Conservation (phyloP, 805 yeast genomes). For the Myxozyma sirexii region DNA sequence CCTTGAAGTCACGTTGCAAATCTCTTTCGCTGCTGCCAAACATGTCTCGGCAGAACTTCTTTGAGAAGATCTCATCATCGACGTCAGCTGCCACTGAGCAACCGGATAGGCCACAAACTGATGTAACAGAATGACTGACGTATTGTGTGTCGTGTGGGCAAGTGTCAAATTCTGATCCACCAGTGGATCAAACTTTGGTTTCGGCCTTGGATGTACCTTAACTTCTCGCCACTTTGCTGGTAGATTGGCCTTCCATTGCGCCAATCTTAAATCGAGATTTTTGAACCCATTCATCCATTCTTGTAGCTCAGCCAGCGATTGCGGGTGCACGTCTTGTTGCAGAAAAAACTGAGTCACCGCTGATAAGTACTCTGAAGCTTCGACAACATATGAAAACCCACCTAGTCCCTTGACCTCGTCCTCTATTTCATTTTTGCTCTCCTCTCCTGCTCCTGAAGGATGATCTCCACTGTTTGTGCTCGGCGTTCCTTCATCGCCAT, state of each 20-base stretch:
- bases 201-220: neutral
- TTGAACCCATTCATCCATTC: constrained; percentile 21
- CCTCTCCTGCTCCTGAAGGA: neutral
- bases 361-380: constrained; percentile 14
- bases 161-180: constrained; percentile 22
- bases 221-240: constrained; percentile 20
- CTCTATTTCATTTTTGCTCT: neutral
- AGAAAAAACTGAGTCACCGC: constrained; percentile 13
- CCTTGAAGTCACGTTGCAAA: constrained; percentile 10
- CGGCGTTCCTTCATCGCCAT: neutral
- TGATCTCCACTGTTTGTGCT: neutral
- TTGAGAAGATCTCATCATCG: constrained; percentile 12
- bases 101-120: constrained; percentile 22
- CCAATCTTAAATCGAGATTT: constrained; percentile 18
- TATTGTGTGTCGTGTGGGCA: constrained; percentile 23
- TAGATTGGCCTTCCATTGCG: constrained; percentile 15
- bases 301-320: constrained; percentile 5
- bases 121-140: constrained; percentile 13
- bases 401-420: constrained; percentile 12
- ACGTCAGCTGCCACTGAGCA: constrained; percentile 13
- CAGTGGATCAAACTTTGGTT: constrained; percentile 6
- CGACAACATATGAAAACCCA: constrained; percentile 15
- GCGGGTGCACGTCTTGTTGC: constrained; percentile 13
- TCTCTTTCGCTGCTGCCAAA: constrained; percentile 15
- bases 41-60: constrained; percentile 12